Evolutionary conservation across 768 basidiomycete genomes (phyloP).

Genomic region (Coprinopsis marcescibilis): DNA sequence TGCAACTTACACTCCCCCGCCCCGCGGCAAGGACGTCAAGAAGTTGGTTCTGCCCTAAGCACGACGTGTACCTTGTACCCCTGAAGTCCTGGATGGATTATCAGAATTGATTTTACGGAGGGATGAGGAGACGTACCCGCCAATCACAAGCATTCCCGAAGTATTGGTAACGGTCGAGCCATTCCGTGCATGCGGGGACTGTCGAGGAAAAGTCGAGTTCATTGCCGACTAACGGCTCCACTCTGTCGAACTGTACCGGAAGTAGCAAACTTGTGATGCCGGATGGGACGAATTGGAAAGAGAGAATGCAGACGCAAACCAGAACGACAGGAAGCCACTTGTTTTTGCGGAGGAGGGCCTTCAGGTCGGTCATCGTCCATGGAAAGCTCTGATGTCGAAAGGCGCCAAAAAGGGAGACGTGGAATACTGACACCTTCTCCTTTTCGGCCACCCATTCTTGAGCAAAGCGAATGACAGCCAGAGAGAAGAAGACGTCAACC

Average conservation of each 20-base stretch:
- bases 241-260: slow-evolving; percentile 12
- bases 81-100: slow-evolving; percentile 14
- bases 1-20: slow-evolving; percentile 16
- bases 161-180: neutral
- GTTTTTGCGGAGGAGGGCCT: slow-evolving; percentile 1
- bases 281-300: slow-evolving; percentile 14
- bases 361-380: slow-evolving; percentile 9
- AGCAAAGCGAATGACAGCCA: slow-evolving; percentile 15
- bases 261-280: slow-evolving; percentile 15
- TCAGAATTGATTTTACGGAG: too few relatives aligned
- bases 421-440: slow-evolving; percentile 6
- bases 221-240: neutral
- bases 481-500: slow-evolving; percentile 13
- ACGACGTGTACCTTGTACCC: slow-evolving; percentile 13
- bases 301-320: slow-evolving; percentile 11
- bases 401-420: slow-evolving; percentile 13
- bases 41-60: slow-evolving; percentile 19
- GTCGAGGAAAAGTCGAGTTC: neutral
- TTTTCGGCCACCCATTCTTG: slow-evolving; percentile 12
- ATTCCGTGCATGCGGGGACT: neutral
- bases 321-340: slow-evolving; percentile 8
- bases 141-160: neutral
- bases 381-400: slow-evolving; percentile 15
- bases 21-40: slow-evolving; percentile 19
- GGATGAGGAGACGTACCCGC: neutral